Evolutionary conservation across 176 grass and related monocot genomes (phyloP), one percentile per base, ranked within the genome.

Genomic region (Saccharum spontaneum): DNA sequence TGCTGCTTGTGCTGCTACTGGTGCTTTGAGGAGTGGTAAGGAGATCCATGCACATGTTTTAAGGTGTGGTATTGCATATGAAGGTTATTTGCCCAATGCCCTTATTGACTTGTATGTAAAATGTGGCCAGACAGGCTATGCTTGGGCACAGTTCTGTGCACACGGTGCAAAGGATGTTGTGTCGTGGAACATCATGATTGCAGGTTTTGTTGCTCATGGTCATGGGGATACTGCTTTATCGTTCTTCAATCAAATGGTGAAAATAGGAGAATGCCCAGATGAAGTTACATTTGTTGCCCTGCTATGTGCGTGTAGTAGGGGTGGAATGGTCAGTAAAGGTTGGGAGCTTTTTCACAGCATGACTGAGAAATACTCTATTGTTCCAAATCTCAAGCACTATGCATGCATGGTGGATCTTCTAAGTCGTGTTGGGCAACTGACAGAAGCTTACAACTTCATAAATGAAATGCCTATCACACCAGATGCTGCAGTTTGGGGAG

Each of bases 391-490:
- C 33, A 98, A 80, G 78, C 96, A 98, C 73, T 98, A 98, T 85
- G 91, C 93, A 60, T 95, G 96, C 86, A 92, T 98, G 89, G 96
- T 98, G 78, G 93, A 98, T 89, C 89, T 98, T 34, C 81, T 98
- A 40, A 91, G 96, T 64, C 93, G 93, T 23, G 89, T 88, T 41
- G 96, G 96, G 41, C 86, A 62, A 49, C 78, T 98, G 68, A 76
- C 87, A 61, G 87, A 90, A 94, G 96, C 91, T 15, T 79, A 90
- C 44, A 86, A 92, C 15, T 87, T 98, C 71, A 95, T 98, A 83
- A 83, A 87, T 76, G 86, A 88, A 72, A 95, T 98, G 91, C 89
- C 83, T 84, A 80, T 92, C 45, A 74, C 81, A 59, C 94, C 94
- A 67, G 94, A 97, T 86, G 92, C 90, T 80, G 85, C 90, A 43